Evolutionary conservation across 169 alveolate genomes (phyloP).

Genomic region (Babesia ovata): DNA sequence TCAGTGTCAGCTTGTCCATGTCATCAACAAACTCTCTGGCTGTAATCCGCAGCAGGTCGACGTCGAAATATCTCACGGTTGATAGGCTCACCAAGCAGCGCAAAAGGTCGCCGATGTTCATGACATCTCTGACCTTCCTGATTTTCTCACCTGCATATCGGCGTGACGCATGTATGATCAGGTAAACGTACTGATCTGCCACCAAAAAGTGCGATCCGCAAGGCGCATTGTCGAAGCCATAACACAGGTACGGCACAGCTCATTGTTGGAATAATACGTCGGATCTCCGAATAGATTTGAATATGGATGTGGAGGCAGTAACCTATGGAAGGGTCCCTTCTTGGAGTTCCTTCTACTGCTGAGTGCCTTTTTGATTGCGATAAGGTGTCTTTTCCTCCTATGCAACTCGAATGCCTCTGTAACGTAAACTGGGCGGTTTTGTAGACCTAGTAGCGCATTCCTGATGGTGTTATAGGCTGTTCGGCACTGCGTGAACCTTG

Average conservation of each 20-base stretch:
- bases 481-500: slow-evolving; percentile 59
- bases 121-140: slow-evolving; percentile 62
- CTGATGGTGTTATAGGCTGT: slow-evolving; percentile 46
- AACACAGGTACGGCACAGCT: slow-evolving; percentile 28
- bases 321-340: slow-evolving; percentile 54
- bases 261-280: slow-evolving; percentile 45
- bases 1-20: slow-evolving; percentile 23
- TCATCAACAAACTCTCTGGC: slow-evolving; percentile 68
- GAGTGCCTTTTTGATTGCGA: slow-evolving; percentile 38
- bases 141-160: slow-evolving; percentile 53
- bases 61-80: slow-evolving; percentile 50
- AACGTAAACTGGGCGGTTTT: slow-evolving; percentile 22
- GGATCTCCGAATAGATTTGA: slow-evolving; percentile 58
- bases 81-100: slow-evolving; percentile 38
- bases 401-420: slow-evolving; percentile 28
- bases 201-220: slow-evolving; percentile 52
- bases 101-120: slow-evolving; percentile 39
- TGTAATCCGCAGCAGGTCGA: slow-evolving; percentile 45
- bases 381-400: slow-evolving; percentile 17
- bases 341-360: slow-evolving; percentile 14
- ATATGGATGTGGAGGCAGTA: slow-evolving; percentile 58
- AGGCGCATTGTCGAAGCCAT: slow-evolving; percentile 32
- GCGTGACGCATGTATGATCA: not conserved
- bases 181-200: slow-evolving; percentile 53
- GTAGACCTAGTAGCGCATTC: slow-evolving; percentile 17